Percentiles rank a stretch among this genome's conserved stretches.
These are phyloP conservation scores for Calonectria naviculata DNA, from an alignment of 2,329 filamentous ascomycete genomes.

Conservation along the genomic window DNA sequence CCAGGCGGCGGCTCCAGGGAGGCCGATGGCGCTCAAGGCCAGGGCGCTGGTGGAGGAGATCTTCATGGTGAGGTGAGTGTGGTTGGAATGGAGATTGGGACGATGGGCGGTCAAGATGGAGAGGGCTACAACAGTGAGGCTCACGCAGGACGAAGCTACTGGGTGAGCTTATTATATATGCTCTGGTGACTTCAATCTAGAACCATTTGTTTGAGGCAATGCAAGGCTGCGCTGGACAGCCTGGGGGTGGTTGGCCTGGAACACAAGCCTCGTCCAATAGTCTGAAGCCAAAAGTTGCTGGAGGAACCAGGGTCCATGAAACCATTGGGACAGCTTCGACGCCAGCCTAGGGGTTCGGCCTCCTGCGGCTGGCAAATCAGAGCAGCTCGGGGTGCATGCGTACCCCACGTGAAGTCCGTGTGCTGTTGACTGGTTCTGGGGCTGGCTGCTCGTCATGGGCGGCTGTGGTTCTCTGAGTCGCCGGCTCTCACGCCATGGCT, in stretches of 20 bases:
- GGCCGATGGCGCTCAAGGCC: conserved; percentile 44
- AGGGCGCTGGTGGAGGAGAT: conserved; percentile 39
- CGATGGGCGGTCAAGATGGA: not conserved
- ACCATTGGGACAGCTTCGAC: not conserved
- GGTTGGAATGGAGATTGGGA: not conserved
- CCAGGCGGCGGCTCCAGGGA: conserved; percentile 52
- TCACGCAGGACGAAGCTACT: not conserved
- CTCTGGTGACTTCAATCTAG: not conserved
- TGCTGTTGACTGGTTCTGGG: conserved; percentile 26
- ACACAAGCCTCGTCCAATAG: conserved; percentile 16
- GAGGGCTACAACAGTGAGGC: conserved; percentile 1
- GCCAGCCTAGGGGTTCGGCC: not conserved
- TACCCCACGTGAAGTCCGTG: conserved; percentile 33
- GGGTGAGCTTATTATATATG: conserved; percentile 10
- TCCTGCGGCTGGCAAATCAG: conserved; percentile 33
- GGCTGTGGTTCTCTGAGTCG: conserved; percentile 9
- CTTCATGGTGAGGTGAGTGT: conserved; percentile 44
- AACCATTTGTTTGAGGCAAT: conserved; percentile 6
- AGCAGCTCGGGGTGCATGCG: conserved; percentile 10
- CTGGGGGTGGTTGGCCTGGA: conserved; percentile 5
- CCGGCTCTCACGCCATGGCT: not conserved
- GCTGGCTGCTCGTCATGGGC: not conserved
- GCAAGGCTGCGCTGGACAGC: conserved; percentile 14
- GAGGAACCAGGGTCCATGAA: conserved; percentile 23
- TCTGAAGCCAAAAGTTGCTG: conserved; percentile 25